A percentile compares a stretch with the other conserved stretches of the same genome.
These are phyloP conservation scores for Amniculicola lignicola DNA, from an alignment of 495 filamentous ascomycete genomes.

Conservation along the genomic window DNA sequence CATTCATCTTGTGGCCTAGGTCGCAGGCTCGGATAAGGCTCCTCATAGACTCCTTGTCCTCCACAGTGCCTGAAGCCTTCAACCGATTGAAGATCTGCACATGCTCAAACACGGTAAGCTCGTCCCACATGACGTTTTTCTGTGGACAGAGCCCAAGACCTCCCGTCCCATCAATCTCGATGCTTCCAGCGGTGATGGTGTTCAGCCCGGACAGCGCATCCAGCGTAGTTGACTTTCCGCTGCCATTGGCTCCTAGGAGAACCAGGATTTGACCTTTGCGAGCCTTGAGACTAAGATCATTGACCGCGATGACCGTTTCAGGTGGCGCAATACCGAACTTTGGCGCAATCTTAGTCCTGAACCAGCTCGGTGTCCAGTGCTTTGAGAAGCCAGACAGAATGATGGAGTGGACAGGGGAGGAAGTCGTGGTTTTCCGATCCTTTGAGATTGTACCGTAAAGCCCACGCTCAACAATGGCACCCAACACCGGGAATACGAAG, in stretches of 20 bases:
- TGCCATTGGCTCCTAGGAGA: slow-evolving; percentile 81
- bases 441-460: slow-evolving; percentile 72
- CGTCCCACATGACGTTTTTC: slow-evolving; percentile 86
- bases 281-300: slow-evolving; percentile 64
- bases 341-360: slow-evolving; percentile 46
- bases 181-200: slow-evolving; percentile 67
- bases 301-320: slow-evolving; percentile 68
- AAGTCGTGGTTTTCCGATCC: slow-evolving; percentile 50
- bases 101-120: slow-evolving; percentile 80
- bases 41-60: slow-evolving; percentile 52
- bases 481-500: slow-evolving; percentile 67
- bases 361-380: slow-evolving; percentile 63
- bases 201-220: slow-evolving; percentile 80
- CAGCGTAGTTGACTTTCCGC: slow-evolving; percentile 82
- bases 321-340: slow-evolving; percentile 53
- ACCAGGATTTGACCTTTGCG: slow-evolving; percentile 76
- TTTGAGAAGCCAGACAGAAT: slow-evolving; percentile 69
- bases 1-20: slow-evolving; percentile 68
- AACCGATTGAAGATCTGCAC: slow-evolving; percentile 74
- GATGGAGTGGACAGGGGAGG: slow-evolving; percentile 44
- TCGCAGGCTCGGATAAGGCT: slow-evolving; percentile 66
- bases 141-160: slow-evolving; percentile 79
- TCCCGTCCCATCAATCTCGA: slow-evolving; percentile 68
- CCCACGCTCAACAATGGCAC: slow-evolving; percentile 64
- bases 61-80: slow-evolving; percentile 53